Percentiles rank a stretch among this genome's conserved stretches.
Conservation (phyloP, 106 monocot species). For the Iris macrosiphon region DNA sequence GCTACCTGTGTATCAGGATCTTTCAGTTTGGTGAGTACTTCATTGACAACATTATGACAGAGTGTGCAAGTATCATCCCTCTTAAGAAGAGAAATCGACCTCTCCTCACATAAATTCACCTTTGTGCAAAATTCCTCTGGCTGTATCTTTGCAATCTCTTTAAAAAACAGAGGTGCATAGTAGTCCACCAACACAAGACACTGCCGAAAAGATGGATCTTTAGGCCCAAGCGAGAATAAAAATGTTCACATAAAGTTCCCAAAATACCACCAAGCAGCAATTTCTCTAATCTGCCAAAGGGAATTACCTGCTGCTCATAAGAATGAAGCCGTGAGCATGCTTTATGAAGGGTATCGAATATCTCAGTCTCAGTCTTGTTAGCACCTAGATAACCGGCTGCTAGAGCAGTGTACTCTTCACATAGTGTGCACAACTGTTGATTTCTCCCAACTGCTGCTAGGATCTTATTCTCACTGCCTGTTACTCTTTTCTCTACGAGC, state of each 20-base stretch:
- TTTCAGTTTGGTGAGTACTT: constrained; percentile 50
- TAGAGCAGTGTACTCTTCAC: constrained; percentile 45
- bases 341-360: constrained; percentile 42
- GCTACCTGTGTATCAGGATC: constrained; percentile 68
- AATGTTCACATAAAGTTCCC: background rate
- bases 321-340: constrained; percentile 40
- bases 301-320: constrained; percentile 39
- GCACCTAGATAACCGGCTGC: constrained; percentile 33
- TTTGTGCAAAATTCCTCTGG: constrained; percentile 62
- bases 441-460: constrained; percentile 13
- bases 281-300: background rate
- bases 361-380: constrained; percentile 50
- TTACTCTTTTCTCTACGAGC: background rate
- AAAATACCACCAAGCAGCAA: background rate
- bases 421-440: constrained; percentile 41
- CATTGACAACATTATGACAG: constrained; percentile 38
- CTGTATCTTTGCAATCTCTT: constrained; percentile 27
- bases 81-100: constrained; percentile 9
- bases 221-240: background rate
- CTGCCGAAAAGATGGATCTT: constrained; percentile 28
- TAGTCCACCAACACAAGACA: constrained; percentile 61
- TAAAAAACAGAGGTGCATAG: constrained; percentile 57
- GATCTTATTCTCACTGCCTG: background rate
- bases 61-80: constrained; percentile 33
- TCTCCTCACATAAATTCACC: constrained; percentile 40